phyloP scores from a whole-genome alignment of 2,329 filamentous ascomycete species.

The Teratosphaeria epicoccoides region DNA sequence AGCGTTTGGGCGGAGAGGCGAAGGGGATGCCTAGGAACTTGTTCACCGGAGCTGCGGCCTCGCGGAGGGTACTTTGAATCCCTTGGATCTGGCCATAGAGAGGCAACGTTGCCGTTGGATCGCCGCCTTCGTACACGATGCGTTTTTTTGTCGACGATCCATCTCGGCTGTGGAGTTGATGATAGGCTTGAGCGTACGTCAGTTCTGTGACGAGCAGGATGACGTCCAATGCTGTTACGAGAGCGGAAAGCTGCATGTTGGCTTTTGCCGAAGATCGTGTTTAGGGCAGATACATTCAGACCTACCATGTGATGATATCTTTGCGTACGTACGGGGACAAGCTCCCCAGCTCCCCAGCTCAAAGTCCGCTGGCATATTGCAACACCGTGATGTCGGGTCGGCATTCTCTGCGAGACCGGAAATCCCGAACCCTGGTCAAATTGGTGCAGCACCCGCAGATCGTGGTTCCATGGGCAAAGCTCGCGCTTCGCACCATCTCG shows the following conservation, averaged over 20 bases:
- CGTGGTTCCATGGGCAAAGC: neutral
- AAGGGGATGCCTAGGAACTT: slow-evolving; percentile 28
- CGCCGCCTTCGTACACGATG: slow-evolving; percentile 7
- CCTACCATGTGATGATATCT: neutral
- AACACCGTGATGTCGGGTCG: neutral
- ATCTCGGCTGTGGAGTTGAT: neutral
- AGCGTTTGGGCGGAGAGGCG: slow-evolving; percentile 24
- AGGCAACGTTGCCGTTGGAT: slow-evolving; percentile 21
- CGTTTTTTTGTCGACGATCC: neutral
- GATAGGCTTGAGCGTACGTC: neutral
- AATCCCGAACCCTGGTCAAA: too few relatives aligned
- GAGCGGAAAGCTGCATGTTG: neutral
- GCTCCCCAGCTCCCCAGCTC: neutral
- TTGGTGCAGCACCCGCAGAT: neutral
- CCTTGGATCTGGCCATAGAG: slow-evolving; percentile 18
- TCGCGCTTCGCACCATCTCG: neutral
- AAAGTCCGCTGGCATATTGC: neutral
- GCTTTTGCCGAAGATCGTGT: neutral
- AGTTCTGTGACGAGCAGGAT: neutral
- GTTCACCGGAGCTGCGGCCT: slow-evolving; percentile 23
- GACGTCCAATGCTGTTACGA: neutral
- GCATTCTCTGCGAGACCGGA: too few relatives aligned
- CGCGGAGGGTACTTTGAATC: slow-evolving; percentile 21
- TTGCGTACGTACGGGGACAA: too few relatives aligned
- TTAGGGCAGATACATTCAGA: neutral